phyloP scores from a whole-genome alignment of 2,329 filamentous ascomycete species.

The Xylariales sp. region DNA sequence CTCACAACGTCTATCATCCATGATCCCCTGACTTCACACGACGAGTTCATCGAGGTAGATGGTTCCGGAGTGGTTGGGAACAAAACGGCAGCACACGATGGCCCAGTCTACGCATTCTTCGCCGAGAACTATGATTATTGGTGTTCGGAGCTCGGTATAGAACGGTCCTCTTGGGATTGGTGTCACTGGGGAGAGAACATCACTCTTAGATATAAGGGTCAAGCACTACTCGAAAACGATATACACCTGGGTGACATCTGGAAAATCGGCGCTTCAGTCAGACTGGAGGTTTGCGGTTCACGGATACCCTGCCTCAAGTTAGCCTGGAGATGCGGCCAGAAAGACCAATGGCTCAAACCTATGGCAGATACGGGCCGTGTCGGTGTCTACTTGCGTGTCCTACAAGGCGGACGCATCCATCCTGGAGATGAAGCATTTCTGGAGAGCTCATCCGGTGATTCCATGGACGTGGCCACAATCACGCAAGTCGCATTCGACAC shows the following conservation, averaged over 20 bases:
- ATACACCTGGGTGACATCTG: conserved; percentile 20
- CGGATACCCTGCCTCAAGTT: conserved; percentile 20
- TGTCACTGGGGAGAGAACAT: conserved; percentile 23
- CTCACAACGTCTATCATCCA: conserved; percentile 18
- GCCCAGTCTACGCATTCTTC: conserved; percentile 19
- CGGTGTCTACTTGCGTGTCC: conserved; percentile 18
- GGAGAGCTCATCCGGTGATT: conserved; percentile 13
- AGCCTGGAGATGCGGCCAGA: conserved; percentile 21
- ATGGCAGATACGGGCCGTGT: conserved; percentile 17
- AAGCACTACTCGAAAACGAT: conserved; percentile 14
- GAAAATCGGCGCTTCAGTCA: conserved; percentile 16
- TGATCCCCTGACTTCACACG: conserved; percentile 13
- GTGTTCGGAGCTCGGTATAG: conserved; percentile 16
- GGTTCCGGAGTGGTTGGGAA: conserved; percentile 16
- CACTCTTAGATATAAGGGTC: conserved; percentile 13
- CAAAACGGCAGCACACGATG: conserved; percentile 19
- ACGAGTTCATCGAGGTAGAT: conserved; percentile 19
- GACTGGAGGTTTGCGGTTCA: conserved; percentile 18
- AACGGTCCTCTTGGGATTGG: conserved; percentile 16
- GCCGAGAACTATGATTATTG: conserved; percentile 23
- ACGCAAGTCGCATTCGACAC: conserved; percentile 16
- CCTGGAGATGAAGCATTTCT: conserved; percentile 16
- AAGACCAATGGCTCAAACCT: conserved; percentile 16
- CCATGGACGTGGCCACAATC: conserved; percentile 15
- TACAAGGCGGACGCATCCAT: conserved; percentile 16